These are phyloP conservation scores for Fusarium sp. DNA, from an alignment of 2,329 filamentous ascomycete species.

Conservation along the genomic window DNA sequence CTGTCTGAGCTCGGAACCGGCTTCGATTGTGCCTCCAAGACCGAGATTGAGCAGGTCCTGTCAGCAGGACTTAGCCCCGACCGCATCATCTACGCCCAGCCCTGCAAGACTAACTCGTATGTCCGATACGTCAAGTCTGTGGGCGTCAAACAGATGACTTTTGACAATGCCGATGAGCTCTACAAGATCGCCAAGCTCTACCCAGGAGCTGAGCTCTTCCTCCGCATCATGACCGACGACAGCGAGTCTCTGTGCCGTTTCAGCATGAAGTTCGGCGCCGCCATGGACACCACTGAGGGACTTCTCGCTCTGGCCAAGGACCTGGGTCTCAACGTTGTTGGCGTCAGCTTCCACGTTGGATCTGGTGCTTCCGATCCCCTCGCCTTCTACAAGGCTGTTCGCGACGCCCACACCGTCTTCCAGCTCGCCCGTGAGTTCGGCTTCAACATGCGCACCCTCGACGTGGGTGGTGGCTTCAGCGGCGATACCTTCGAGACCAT, in stretches of 20 bases:
- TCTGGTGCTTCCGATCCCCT: constrained; percentile 94
- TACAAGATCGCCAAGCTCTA: constrained; percentile 96
- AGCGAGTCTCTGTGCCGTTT: constrained; percentile 92
- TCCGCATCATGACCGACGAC: constrained; percentile 96
- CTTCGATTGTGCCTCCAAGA: constrained; percentile 98
- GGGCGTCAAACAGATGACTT: constrained; percentile 97
- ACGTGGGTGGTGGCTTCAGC: constrained; percentile 93
- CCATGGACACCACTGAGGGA: constrained; percentile 79
- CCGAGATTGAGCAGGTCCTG: constrained; percentile 93
- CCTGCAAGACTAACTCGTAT: constrained; percentile 99
- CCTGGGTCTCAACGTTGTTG: constrained; percentile 88
- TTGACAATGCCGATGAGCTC: constrained; percentile 97
- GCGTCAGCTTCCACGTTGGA: constrained; percentile 97
- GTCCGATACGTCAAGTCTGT: constrained; percentile 85
- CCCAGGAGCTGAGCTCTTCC: constrained; percentile 87
- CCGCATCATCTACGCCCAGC: constrained; percentile 98
- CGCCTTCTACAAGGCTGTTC: constrained; percentile 89
- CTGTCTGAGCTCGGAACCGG: constrained; percentile 89
- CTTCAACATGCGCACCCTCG: constrained; percentile 84
- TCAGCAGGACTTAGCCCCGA: constrained; percentile 82
- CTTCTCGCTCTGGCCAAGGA: constrained; percentile 83
- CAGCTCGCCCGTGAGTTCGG: constrained; percentile 81
- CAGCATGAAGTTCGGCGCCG: constrained; percentile 96
- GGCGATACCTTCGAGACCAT: constrained; percentile 92
- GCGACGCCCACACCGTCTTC: constrained; percentile 88